phyloP scores from a whole-genome alignment of 495 filamentous ascomycete species.

The Neurospora hispaniola region DNA sequence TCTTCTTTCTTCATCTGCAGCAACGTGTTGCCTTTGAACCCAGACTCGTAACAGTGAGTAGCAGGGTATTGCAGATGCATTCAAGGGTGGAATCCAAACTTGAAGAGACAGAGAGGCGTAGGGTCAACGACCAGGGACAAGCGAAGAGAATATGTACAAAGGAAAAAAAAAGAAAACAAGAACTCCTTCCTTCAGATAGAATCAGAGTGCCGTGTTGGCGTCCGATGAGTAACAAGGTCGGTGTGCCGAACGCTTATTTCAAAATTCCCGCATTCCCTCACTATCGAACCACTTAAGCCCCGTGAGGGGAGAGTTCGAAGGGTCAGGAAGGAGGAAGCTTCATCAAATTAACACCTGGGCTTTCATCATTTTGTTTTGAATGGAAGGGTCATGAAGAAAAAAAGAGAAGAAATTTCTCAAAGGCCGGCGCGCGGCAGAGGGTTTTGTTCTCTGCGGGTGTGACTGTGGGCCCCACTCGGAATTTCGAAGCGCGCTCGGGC shows the following conservation, averaged over 20 bases:
- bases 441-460: constrained; percentile 9
- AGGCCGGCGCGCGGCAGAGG: background rate
- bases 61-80: background rate
- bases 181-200: constrained; percentile 27
- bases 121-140: background rate
- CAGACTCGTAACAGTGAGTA: background rate
- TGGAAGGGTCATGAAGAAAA: constrained; percentile 85
- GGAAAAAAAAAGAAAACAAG: constrained; percentile 1
- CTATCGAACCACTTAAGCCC: constrained; percentile 84
- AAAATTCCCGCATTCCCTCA: constrained; percentile 57
- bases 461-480: constrained; percentile 7
- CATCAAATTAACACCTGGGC: constrained; percentile 87
- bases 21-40: background rate
- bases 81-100: background rate
- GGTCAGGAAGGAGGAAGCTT: constrained; percentile 54
- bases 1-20: background rate
- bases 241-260: constrained; percentile 99
- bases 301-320: constrained; percentile 66
- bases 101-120: background rate
- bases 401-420: constrained; percentile 32
- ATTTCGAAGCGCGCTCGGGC: constrained; percentile 7
- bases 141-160: background rate
- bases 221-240: constrained; percentile 92
- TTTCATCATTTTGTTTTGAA: constrained; percentile 99
- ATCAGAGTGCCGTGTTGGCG: constrained; percentile 98